These are phyloP conservation scores for Borealophlyctis nickersoniae DNA, from an alignment of 192 early-diverging fungal genomes.

Conservation along the genomic window DNA sequence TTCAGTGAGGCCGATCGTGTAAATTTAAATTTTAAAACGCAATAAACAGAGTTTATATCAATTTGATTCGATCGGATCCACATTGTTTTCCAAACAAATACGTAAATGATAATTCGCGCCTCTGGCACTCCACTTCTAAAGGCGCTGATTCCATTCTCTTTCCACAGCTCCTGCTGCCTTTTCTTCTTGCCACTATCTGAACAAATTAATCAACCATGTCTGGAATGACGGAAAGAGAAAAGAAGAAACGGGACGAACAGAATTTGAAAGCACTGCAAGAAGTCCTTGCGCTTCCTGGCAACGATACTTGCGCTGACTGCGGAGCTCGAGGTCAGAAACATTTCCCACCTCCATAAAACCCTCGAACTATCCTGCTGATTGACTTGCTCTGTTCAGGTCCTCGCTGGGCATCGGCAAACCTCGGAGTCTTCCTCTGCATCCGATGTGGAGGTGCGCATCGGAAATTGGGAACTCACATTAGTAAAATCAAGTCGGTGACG, in stretches of 20 bases:
- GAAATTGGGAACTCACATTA: conserved; percentile 82
- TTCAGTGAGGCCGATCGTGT: too few relatives aligned
- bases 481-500: conserved; percentile 84
- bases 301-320: conserved; percentile 48
- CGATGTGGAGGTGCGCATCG: conserved; percentile 51
- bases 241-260: conserved; percentile 35
- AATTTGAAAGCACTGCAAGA: conserved; percentile 34
- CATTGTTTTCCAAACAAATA: too few relatives aligned
- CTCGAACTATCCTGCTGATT: background rate
- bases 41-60: too few relatives aligned
- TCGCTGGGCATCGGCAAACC: conserved; percentile 42
- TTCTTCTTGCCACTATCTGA: too few relatives aligned
- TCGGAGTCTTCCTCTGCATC: conserved; percentile 50
- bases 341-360: background rate
- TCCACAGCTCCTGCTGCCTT: too few relatives aligned
- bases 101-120: too few relatives aligned
- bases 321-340: conserved; percentile 24
- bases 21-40: too few relatives aligned
- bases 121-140: too few relatives aligned
- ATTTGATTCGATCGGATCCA: too few relatives aligned
- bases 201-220: too few relatives aligned
- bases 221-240: conserved; percentile 24
- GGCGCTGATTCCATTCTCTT: too few relatives aligned
- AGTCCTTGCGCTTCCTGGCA: conserved; percentile 40
- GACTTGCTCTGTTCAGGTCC: conserved; percentile 27